A percentile compares a stretch with the other conserved stretches of the same genome.
These are phyloP conservation scores for Posidonia oceanica DNA, from an alignment of 116 monocot species.

Conservation along the genomic window DNA sequence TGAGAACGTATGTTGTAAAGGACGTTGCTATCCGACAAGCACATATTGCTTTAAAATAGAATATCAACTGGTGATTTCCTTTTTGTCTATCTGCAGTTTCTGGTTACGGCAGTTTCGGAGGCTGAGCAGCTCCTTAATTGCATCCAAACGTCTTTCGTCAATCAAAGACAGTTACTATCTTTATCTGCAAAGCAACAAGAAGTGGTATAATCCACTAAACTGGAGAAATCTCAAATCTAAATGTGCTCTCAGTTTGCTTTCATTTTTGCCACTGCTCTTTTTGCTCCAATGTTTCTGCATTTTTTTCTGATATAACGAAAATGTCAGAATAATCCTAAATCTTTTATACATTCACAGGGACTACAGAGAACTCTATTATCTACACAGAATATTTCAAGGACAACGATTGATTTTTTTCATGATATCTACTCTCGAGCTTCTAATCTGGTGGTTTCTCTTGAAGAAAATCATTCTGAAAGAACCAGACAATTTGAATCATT, in stretches of 20 bases:
- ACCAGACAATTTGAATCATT: slow-evolving; percentile 23
- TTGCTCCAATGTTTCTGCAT: background rate
- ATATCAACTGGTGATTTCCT: background rate
- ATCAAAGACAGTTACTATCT: slow-evolving; percentile 34
- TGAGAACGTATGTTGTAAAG: slow-evolving; percentile 38
- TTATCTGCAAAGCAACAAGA: slow-evolving; percentile 45
- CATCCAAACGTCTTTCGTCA: slow-evolving; percentile 27
- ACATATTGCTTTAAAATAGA: background rate
- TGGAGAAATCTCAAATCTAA: background rate
- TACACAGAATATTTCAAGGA: slow-evolving; percentile 42
- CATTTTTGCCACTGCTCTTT: background rate
- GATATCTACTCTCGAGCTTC: slow-evolving; percentile 22
- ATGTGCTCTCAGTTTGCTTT: slow-evolving; percentile 1
- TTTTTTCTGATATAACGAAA: background rate
- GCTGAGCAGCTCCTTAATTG: slow-evolving; percentile 40
- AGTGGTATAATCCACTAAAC: slow-evolving; percentile 19
- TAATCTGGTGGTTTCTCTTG: slow-evolving; percentile 18
- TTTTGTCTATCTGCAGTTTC: slow-evolving; percentile 32
- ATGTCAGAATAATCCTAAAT: background rate
- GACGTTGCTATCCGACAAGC: background rate
- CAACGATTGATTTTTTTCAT: slow-evolving; percentile 44
- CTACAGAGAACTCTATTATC: slow-evolving; percentile 36
- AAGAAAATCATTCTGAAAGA: slow-evolving; percentile 30
- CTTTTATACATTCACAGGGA: slow-evolving; percentile 18
- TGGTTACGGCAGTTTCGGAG: slow-evolving; percentile 35